Evolutionary conservation across 2,329 filamentous ascomycete genomes (phyloP).

Genomic region (Cordyceps fumosorosea): DNA sequence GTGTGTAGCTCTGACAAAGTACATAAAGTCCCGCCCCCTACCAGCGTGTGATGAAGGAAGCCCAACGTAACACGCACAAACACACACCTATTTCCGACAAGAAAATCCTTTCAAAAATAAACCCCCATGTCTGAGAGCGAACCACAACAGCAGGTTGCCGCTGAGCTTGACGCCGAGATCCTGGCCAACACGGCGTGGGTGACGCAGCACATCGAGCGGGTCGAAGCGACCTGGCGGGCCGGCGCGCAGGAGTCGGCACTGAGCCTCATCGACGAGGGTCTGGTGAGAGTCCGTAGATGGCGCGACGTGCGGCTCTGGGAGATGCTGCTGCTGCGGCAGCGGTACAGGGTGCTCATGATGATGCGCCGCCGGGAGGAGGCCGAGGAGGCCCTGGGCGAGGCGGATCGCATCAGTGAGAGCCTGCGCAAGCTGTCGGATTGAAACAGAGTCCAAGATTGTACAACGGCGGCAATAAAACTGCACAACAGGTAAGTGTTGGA

Average conservation of each 20-base stretch:
- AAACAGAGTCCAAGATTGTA: no score
- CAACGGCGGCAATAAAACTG: no score
- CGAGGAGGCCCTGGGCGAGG: neutral
- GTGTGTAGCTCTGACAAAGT: no score
- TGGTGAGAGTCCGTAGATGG: neutral
- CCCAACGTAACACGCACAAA: neutral
- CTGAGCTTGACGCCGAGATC: neutral
- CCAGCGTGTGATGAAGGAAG: neutral
- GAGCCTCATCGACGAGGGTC: neutral
- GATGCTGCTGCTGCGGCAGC: neutral
- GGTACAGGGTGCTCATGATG: neutral
- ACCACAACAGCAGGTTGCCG: neutral
- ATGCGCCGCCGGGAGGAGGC: neutral
- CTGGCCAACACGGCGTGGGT: neutral
- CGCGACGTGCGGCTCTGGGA: neutral
- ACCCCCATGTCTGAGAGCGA: no score
- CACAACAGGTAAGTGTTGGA: no score
- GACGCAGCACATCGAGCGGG: neutral
- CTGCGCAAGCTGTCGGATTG: neutral
- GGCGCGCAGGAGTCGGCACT: neutral
- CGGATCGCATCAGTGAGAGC: neutral
- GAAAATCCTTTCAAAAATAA: no score
- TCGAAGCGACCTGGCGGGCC: neutral
- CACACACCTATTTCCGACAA: neutral
- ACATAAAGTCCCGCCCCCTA: no score